Evolutionary conservation across 2,329 filamentous ascomycete species (phyloP), one percentile per base, ranked within the genome.

Genomic region (Epichloe bromicola): DNA sequence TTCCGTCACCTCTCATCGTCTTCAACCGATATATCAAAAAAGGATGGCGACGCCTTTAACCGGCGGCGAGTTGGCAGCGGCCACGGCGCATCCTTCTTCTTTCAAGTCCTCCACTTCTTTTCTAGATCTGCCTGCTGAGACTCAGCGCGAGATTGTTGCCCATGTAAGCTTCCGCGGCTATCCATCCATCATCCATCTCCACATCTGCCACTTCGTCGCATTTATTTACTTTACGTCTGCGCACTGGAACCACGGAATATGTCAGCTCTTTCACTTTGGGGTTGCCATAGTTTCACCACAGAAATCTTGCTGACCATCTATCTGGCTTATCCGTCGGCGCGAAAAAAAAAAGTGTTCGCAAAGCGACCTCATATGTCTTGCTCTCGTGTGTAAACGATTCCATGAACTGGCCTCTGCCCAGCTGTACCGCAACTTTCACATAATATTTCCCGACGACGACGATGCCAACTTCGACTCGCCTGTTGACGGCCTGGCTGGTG

Each of bases 381-480:
- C 78, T 14, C 72, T 81, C 36, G 79, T 81, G 52, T 82, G 74
- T 43, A 74, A 65, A 53, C 72, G 74, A 51, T 79, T 82, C 58
- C 75, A 74, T 56, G 71, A 79, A 38, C 67, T 83, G 30, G 78
- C 79, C 45, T 74, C 79, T 44, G 66, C 74, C 40, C 69, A 78
- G 53, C 66, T 84, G 15, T 84, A 83, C 61, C 75, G 77, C 54
- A 74, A 69, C 51, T 79, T 83, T 59, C 69, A 74, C 58, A 80
- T 82, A 55, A 68, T 80, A 50, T 82, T 83, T 59, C 74, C 76
- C n/a, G 76, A 80, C 53, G 74, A 79, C 49, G 76, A 80, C 56
- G 74, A 78, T 52, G 61, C 68, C 1, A 64, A 63, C 39, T 74
- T 71, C 57, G 76, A 79, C 46, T 72, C 69, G 0, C 70, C 72